Base-by-base conservation (phyloP, 2,329 filamentous ascomycete species). In the Incumbomyces lentus region DNA sequence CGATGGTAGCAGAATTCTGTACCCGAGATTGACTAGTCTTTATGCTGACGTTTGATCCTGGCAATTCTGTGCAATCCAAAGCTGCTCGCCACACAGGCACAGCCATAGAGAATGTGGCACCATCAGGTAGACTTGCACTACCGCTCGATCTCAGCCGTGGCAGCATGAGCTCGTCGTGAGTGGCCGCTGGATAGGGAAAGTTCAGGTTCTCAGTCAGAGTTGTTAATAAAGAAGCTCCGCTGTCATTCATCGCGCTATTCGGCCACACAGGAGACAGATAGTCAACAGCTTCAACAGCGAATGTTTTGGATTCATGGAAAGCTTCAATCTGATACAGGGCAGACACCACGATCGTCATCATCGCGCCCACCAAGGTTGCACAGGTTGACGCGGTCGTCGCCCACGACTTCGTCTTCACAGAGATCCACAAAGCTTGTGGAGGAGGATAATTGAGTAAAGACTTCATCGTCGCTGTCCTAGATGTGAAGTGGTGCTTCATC, bases 301-400 rank as follows among this genome's bases (percentile, higher is more conserved):
- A 19, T 2, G 49, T 32, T 10, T 46, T 36, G 4, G 52, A 33
- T 7, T 30, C 34, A 14, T 50, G 38, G 7, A 61, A 44, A 2
- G 52, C 34, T 6, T 53, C 51, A 8, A 57, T 45, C n/a, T 53
- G 60, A 40, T 60, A 62, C 2, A 64, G 53, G 17, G 61, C 59
- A 17, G 61, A 59, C 2, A 53, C 52, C 1, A 59, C 40, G 29
- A 60, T 57, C 5, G 56, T 57, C 17, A 60, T 34, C 2, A 55
- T 37, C 8, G 50, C 49, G 3, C 49, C 56, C 14, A 55, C 18
- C 17, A 59, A 33, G 30, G 52, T 8, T 4, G 22, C 22, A 26
- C 5, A 26, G 8, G 22, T 5, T 26, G 22, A 26, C 8, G 22
- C 22, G 4, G 22, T 8, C 8, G 22, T 8, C 8, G 22, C 22